These are phyloP conservation scores for Annulohypoxylon maeteangense DNA, from an alignment of 495 filamentous ascomycete genomes.

Conservation along the genomic window DNA sequence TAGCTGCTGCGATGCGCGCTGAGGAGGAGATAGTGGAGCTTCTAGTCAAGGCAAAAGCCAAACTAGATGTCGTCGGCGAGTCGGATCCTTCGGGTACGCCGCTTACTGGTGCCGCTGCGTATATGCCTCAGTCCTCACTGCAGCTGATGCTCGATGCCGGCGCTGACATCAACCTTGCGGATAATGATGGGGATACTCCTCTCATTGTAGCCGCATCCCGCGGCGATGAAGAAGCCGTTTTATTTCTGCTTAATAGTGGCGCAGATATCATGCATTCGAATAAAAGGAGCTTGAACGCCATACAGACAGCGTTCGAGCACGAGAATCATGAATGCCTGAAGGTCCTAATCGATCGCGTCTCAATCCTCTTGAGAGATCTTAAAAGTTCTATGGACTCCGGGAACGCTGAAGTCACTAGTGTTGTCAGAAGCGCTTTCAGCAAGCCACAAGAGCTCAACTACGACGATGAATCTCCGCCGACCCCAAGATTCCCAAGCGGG, in stretches of 20 bases:
- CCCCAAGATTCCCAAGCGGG: neutral
- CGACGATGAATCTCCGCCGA: constrained; percentile 40
- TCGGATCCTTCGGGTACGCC: constrained; percentile 34
- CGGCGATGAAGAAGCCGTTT: constrained; percentile 44
- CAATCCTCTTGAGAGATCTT: constrained; percentile 36
- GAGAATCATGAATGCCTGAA: constrained; percentile 32
- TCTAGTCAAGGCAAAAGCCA: constrained; percentile 42
- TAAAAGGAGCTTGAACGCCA: constrained; percentile 29
- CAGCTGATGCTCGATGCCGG: constrained; percentile 46
- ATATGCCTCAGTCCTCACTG: constrained; percentile 42
- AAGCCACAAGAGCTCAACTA: constrained; percentile 40
- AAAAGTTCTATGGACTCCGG: constrained; percentile 43
- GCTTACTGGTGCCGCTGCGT: constrained; percentile 42
- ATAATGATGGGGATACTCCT: constrained; percentile 47
- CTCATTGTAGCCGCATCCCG: constrained; percentile 44
- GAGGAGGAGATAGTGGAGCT: constrained; percentile 46
- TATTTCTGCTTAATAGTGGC: constrained; percentile 41
- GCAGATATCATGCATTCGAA: constrained; percentile 49
- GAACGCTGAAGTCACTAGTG: constrained; percentile 36
- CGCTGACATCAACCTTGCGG: constrained; percentile 49
- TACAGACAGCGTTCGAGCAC: constrained; percentile 31
- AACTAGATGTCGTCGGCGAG: constrained; percentile 41
- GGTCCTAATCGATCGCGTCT: constrained; percentile 40
- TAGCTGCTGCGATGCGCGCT: constrained; percentile 41
- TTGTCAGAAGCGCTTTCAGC: constrained; percentile 40